Evolutionary conservation across 2,329 filamentous ascomycete species (phyloP), one percentile per base, ranked within the genome.

Genomic region (Monilinia laxa): DNA sequence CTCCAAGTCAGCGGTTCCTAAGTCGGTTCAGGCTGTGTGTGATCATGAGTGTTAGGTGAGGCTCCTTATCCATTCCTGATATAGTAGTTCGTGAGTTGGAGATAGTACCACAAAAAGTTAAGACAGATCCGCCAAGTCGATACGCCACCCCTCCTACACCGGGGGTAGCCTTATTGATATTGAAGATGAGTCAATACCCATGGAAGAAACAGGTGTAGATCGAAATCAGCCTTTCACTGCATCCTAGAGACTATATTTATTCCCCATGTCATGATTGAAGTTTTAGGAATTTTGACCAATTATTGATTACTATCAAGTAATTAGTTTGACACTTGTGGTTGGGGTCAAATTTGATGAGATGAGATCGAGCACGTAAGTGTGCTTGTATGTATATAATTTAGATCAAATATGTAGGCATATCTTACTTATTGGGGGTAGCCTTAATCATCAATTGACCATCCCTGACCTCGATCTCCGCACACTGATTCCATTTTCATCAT

Each of bases 71-170:
- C 12, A 51, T 5, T 3, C 58, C 14, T 20, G 31, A 20, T 20
- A 18, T 40, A 12, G 31, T 11, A 60, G 49, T 25, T 20, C 11
- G 51, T 51, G 20, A 18, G n/a, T 51, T 31, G 38, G 38, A 31
- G 45, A 20, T 51, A 45, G n/a, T 51, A 60, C 35, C 1, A 62
- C 45, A 51, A 51, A 38, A 51, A 20, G 12, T n/a, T 25, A 38
- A 40, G 31, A 25, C 1, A 51, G 31, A 25, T 62, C 4, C 28
- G 45, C 18, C 28, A 51, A 38, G 12, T 51, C n/a, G 20, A 18
- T 3, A 51, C 45, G 58, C 58, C 58, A 60, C 58, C 28, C n/a
- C 49, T 60, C 16, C 28, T 60, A 6, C 45, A 51, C 20, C n/a
- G 12, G 38, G 23, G 11, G 28, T 25, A 20, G 31, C 58, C 58